Evolutionary conservation across 805 yeast species (phyloP), one percentile per base, ranked within the genome.

Genomic region (Monosporozyma aerobia): DNA sequence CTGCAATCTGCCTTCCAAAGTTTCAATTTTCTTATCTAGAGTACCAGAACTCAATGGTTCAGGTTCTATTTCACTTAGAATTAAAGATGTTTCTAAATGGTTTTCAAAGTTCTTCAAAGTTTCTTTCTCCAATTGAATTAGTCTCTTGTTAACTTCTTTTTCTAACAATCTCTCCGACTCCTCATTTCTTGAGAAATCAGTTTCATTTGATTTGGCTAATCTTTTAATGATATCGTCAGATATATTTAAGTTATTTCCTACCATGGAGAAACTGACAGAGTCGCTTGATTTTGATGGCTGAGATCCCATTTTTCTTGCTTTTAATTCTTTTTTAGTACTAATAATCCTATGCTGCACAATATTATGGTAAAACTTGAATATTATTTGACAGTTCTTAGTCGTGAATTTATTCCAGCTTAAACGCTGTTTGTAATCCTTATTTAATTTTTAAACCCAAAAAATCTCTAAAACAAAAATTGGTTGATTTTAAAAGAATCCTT

Each of bases 171-270:
- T 79, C 51, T 83, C 85, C 22, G 84, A 79, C 62, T 79, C 76
- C 64, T 85, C 90, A 44, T 82, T 77, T 63, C 90, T 80, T 7
- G 89, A 77, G 64, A 77, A 85, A 64, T 85, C 85, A 4, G 87
- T 77, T 72, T 85, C 90, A 25, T 74, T 73, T 3, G 84, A 76
- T 48, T 70, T 72, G 57, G 83, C 87, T 59, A 85, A 75, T 62
- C 81, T 84, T 5, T 81, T 73, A 55, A 85, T 72, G 49, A 85
- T 76, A 14, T 83, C 77, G 3, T 84, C 79, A 51, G 83, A 78
- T 65, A 83, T 81, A 56, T 83, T 85, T 46, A 85, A 80, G 48
- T 87, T 87, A 68, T 81, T 82, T 22, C 82, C 77, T 43, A 47
- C 53, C 23, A 54, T 49, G 7, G 49, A 41, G 7, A 53, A 44